Percentiles rank a stretch among this genome's conserved stretches.
Conservation (phyloP, 352 stramenopile genomes). For the Phytophthora pluvialis region DNA sequence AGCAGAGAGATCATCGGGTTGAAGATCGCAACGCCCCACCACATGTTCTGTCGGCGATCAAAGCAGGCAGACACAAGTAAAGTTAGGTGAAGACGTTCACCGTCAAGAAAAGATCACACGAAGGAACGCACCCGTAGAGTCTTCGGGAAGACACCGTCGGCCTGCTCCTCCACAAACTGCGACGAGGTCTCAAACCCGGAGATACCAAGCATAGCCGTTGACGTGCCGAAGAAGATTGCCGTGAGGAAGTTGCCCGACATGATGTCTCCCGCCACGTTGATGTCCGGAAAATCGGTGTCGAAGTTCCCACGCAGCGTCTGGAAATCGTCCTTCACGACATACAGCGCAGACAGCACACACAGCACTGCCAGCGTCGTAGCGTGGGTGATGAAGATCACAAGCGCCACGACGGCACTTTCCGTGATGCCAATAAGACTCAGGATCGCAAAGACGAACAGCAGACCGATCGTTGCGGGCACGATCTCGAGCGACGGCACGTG, state of each 20-base stretch:
- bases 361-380: conserved; percentile 86
- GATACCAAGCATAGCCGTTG: conserved; percentile 95
- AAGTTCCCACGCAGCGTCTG: conserved; percentile 87
- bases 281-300: conserved; percentile 83
- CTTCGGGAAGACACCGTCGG: conserved; percentile 94
- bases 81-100: conserved; percentile 2
- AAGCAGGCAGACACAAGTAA: conserved; percentile 6
- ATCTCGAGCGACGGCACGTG: conserved; percentile 79
- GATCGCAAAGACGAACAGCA: conserved; percentile 93
- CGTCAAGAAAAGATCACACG: not conserved
- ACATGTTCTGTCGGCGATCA: conserved; percentile 85
- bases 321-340: conserved; percentile 84
- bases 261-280: conserved; percentile 85
- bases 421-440: conserved; percentile 93
- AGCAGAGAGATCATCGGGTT: conserved; percentile 94
- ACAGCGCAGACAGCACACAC: conserved; percentile 79
- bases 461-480: conserved; percentile 76
- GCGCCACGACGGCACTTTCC: conserved; percentile 91
- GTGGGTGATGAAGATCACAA: conserved; percentile 93
- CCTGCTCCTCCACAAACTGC: conserved; percentile 96
- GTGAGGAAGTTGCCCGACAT: conserved; percentile 84
- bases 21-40: conserved; percentile 93
- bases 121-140: conserved; percentile 76
- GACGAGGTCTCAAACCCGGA: conserved; percentile 95
- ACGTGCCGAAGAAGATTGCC: conserved; percentile 93